These are phyloP conservation scores for Scenedesmus sp. DNA, from an alignment of 163 green algal species.

Conservation along the genomic window DNA sequence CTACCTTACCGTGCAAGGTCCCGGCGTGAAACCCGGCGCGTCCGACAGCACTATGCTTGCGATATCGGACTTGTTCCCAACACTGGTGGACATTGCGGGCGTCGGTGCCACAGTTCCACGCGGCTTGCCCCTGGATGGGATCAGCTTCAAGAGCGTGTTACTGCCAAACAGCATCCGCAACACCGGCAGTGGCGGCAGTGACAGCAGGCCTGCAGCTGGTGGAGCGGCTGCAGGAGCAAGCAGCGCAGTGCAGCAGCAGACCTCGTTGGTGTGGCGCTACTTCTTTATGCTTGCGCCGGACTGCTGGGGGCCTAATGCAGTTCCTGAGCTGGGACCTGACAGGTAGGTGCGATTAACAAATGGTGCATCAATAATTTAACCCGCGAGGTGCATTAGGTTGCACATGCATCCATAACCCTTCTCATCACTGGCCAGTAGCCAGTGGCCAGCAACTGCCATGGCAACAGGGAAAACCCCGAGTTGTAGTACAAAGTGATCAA, in stretches of 20 bases:
- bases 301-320: constrained; percentile 9
- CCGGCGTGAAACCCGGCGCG: not conserved
- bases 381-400: no score
- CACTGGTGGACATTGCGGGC: constrained; percentile 11
- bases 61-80: constrained; percentile 18
- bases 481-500: no score
- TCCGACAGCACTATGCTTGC: not conserved
- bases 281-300: not conserved
- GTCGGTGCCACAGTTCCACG: not conserved
- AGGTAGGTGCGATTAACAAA: not conserved
- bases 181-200: not conserved
- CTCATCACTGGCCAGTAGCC: no score
- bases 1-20: constrained; percentile 29
- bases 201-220: not conserved
- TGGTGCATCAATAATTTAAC: no score
- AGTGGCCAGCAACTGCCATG: no score
- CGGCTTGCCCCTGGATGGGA: not conserved
- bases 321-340: constrained; percentile 17
- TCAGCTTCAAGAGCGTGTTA: constrained; percentile 27
- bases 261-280: not conserved
- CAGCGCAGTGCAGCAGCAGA: not conserved
- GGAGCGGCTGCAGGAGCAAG: not conserved
- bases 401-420: no score
- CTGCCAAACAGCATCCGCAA: not conserved
- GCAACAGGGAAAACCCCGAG: no score